These are phyloP conservation scores for Vigna angularis DNA, from an alignment of 306 rosid species.

Conservation along the genomic window DNA sequence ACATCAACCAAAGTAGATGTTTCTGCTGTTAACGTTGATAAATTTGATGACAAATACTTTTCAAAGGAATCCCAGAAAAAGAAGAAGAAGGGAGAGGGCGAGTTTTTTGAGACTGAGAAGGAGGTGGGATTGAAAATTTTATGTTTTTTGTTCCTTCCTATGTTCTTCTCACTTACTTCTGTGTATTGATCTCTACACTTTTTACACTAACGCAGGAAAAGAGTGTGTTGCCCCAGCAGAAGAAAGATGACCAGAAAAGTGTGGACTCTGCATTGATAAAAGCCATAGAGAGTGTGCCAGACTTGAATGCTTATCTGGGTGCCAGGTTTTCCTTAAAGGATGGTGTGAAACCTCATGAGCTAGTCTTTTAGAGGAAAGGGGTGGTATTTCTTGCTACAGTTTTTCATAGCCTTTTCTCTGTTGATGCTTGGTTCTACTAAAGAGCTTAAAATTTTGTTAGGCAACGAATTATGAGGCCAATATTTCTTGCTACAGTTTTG, in stretches of 20 bases:
- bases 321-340: conserved; percentile 63
- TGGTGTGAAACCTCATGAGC: conserved; percentile 48
- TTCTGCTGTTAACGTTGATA: conserved; percentile 59
- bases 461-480: not conserved
- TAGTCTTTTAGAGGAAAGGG: conserved; percentile 38
- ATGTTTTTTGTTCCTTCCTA: not conserved
- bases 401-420: not conserved
- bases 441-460: too few relatives aligned
- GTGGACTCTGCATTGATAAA: conserved; percentile 67
- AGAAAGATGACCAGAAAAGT: conserved; percentile 80
- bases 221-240: conserved; percentile 69
- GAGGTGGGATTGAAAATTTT: conserved; percentile 51
- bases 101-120: conserved; percentile 68
- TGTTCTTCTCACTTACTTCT: not conserved
- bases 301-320: conserved; percentile 74
- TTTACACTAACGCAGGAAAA: conserved; percentile 60
- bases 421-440: not conserved
- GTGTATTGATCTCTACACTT: not conserved
- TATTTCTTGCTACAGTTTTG: conserved; percentile 20
- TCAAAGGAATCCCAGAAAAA: conserved; percentile 60
- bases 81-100: conserved; percentile 67
- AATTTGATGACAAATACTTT: conserved; percentile 70
- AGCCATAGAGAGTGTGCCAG: conserved; percentile 70
- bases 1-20: conserved; percentile 75
- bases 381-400: not conserved